phyloP scores from a whole-genome alignment of 1,139 yeast genomes.

The Candida neerlandica region DNA sequence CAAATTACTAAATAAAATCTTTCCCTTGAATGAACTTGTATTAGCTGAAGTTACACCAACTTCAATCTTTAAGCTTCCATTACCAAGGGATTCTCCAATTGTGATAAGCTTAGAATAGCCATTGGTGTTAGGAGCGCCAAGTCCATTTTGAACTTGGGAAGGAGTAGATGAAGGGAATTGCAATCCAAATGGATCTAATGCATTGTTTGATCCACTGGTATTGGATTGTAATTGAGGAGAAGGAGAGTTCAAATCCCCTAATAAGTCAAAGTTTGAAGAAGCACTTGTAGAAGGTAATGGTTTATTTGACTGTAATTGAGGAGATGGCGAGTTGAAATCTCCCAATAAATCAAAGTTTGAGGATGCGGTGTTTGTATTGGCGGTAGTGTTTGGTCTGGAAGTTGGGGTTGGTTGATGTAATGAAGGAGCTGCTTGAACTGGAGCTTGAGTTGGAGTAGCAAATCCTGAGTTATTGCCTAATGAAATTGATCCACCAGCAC shows the following conservation, averaged over 20 bases:
- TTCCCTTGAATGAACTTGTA: slow-evolving; percentile 45
- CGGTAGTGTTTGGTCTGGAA: slow-evolving; percentile 1
- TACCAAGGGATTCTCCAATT: slow-evolving; percentile 49
- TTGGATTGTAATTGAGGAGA: slow-evolving; percentile 52
- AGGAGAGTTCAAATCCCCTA: slow-evolving; percentile 50
- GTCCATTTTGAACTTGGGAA: slow-evolving; percentile 26
- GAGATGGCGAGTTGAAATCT: slow-evolving; percentile 49
- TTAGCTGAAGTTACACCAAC: slow-evolving; percentile 45
- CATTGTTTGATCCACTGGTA: slow-evolving; percentile 26
- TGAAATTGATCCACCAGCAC: slow-evolving; percentile 48
- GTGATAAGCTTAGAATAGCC: slow-evolving; percentile 19
- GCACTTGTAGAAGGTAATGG: slow-evolving; percentile 2
- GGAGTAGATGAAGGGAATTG: slow-evolving; percentile 48
- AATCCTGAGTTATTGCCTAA: slow-evolving; percentile 27
- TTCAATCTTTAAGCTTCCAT: slow-evolving; percentile 51
- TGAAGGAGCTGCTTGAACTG: slow-evolving; percentile 12
- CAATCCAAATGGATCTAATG: slow-evolving; percentile 55
- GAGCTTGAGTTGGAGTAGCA: slow-evolving; percentile 10
- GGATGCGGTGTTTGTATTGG: slow-evolving; percentile 7
- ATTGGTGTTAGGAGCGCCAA: neutral
- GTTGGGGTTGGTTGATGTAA: slow-evolving; percentile 18
- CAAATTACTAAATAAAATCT: slow-evolving; percentile 47
- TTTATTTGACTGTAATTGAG: slow-evolving; percentile 44
- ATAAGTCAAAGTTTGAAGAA: slow-evolving; percentile 33
- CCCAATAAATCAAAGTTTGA: slow-evolving; percentile 42